A percentile compares a stretch with the other conserved stretches of the same genome.
Conservation (phyloP, 352 stramenopile genomes). For the Thraustotheca clavata region DNA sequence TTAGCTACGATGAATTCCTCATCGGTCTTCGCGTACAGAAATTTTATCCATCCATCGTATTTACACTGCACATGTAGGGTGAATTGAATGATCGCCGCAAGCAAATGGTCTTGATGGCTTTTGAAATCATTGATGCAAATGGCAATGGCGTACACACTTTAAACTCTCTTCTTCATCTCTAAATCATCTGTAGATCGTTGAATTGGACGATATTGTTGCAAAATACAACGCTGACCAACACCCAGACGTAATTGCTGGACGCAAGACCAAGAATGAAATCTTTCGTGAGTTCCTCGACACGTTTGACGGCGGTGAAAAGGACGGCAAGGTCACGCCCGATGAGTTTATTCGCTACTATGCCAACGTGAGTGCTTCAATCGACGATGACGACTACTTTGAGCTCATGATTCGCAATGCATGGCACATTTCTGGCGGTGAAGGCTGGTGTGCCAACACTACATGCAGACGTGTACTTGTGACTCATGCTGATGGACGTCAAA, state of each 20-base stretch:
- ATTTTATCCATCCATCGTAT: neutral
- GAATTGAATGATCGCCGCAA: conserved; percentile 65
- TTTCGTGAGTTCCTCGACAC: conserved; percentile 80
- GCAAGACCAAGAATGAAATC: conserved; percentile 60
- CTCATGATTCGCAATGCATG: conserved; percentile 87
- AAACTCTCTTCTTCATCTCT: neutral
- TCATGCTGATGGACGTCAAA: conserved; percentile 66
- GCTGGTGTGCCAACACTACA: conserved; percentile 74
- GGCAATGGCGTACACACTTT: conserved; percentile 29
- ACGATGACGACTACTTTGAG: conserved; percentile 90
- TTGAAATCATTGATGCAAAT: conserved; percentile 68
- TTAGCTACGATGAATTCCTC: conserved; percentile 84
- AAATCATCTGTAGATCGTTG: conserved; percentile 30
- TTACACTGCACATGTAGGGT: conserved; percentile 28
- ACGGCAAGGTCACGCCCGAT: conserved; percentile 70
- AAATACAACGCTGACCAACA: conserved; percentile 80
- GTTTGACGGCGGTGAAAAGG: conserved; percentile 81
- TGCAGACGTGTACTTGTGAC: conserved; percentile 85
- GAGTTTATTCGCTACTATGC: conserved; percentile 89
- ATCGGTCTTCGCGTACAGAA: conserved; percentile 43
- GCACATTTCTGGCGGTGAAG: conserved; percentile 79
- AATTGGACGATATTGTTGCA: conserved; percentile 60
- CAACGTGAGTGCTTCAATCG: conserved; percentile 84
- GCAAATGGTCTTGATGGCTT: conserved; percentile 66
- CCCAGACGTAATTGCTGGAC: conserved; percentile 70